Conservation (phyloP, 306 rosid species). For the Prunus mira region DNA sequence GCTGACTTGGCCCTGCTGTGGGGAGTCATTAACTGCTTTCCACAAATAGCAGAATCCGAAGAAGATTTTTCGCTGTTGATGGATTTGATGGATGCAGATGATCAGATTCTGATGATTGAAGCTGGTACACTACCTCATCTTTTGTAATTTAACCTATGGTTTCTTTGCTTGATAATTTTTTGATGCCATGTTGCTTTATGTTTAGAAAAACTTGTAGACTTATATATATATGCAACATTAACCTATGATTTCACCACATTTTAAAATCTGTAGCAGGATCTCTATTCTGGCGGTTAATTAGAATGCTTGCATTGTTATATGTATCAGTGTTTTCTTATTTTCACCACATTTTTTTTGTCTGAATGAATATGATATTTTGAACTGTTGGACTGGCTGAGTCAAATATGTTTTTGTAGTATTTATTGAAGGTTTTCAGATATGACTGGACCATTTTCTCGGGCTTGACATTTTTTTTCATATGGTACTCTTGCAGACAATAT, state of each 20-base stretch:
- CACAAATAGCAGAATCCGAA: slow-evolving; percentile 41
- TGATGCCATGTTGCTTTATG: not conserved
- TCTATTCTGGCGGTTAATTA: not conserved
- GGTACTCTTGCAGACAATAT: slow-evolving; percentile 29
- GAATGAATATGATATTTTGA: not conserved
- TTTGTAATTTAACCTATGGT: slow-evolving; percentile 6
- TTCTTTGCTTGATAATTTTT: slow-evolving; percentile 6
- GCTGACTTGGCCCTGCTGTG: slow-evolving; percentile 57
- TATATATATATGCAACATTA: not conserved
- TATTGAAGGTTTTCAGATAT: not conserved
- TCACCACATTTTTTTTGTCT: not conserved
- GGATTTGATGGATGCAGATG: slow-evolving; percentile 58
- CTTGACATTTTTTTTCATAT: slow-evolving; percentile 2
- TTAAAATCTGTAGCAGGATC: not conserved
- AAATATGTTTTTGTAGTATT: not conserved
- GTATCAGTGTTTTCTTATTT: not conserved
- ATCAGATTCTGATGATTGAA: slow-evolving; percentile 43
- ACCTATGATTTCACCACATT: not conserved
- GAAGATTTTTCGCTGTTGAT: slow-evolving; percentile 45
- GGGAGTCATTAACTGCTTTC: slow-evolving; percentile 74
- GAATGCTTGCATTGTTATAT: not conserved
- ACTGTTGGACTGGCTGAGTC: not conserved
- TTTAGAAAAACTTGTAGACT: not conserved
- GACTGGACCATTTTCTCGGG: not conserved
- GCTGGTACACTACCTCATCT: slow-evolving; percentile 43